Conservation (phyloP, 345 rosid genomes). For the Eutrema japonicum region DNA sequence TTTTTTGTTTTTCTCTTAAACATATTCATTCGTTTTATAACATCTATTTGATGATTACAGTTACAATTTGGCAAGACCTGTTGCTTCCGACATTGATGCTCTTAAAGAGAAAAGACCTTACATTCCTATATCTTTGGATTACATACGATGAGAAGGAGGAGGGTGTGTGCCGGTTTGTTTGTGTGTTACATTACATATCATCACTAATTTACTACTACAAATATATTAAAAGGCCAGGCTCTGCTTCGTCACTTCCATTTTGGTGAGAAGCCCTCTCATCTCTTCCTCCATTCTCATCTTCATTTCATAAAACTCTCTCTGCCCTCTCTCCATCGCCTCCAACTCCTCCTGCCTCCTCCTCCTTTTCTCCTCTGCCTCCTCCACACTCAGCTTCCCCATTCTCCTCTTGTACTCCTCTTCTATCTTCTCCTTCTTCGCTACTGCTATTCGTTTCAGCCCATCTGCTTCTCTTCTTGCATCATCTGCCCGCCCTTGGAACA, state of each 20-base stretch:
- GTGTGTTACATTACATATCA: conserved; percentile 18
- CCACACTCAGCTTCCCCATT: conserved; percentile 62
- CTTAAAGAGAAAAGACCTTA: too few species aligned
- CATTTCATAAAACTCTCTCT: conserved; percentile 75
- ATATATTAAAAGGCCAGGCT: conserved; percentile 58
- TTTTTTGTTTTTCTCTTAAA: too few species aligned
- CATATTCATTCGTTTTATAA: too few species aligned
- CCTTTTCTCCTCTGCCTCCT: conserved; percentile 53
- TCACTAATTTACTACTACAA: background rate
- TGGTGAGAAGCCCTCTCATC: conserved; percentile 69
- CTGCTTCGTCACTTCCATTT: background rate
- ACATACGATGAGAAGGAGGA: conserved; percentile 10
- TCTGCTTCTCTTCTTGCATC: conserved; percentile 92
- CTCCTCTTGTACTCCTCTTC: conserved; percentile 61
- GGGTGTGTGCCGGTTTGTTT: conserved; percentile 3
- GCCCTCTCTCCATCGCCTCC: conserved; percentile 75
- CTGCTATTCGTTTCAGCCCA: conserved; percentile 76
- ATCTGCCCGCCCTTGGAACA: conserved; percentile 90
- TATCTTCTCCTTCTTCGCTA: conserved; percentile 72
- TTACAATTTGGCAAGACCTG: too few species aligned
- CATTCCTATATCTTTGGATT: background rate
- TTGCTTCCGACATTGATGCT: too few species aligned
- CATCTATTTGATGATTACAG: too few species aligned
- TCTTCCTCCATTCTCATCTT: conserved; percentile 94
- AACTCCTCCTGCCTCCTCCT: conserved; percentile 53